phyloP scores from a whole-genome alignment of 345 rosid genomes.

The Bruguiera parviflora region DNA sequence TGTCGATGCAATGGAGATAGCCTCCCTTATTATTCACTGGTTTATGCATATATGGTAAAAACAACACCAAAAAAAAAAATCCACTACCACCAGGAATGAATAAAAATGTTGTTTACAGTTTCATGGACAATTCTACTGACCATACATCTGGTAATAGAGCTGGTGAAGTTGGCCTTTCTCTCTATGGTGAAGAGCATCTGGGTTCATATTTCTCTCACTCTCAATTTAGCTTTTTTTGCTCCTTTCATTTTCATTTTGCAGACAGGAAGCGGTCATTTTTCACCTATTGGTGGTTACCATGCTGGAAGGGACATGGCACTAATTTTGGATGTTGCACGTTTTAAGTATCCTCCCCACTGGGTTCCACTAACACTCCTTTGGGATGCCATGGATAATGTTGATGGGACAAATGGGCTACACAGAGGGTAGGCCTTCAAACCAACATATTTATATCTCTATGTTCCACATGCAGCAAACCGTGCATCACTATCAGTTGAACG shows the following conservation, averaged over 20 bases:
- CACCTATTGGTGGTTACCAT: conserved; percentile 95
- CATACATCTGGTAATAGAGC: background rate
- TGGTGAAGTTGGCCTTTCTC: conserved; percentile 4
- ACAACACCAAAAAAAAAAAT: no score
- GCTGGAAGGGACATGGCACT: conserved; percentile 87
- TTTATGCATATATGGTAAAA: no score
- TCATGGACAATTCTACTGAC: background rate
- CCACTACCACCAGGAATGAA: no score
- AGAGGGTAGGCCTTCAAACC: conserved; percentile 60
- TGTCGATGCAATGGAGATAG: no score
- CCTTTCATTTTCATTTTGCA: conserved; percentile 29
- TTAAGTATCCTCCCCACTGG: conserved; percentile 99
- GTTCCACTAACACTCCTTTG: conserved; percentile 89
- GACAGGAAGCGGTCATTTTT: conserved; percentile 95
- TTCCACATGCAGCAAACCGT: background rate
- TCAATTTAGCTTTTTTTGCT: background rate
- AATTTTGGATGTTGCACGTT: conserved; percentile 95
- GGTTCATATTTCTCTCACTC: background rate
- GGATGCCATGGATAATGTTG: conserved; percentile 82
- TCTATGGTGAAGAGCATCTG: conserved; percentile 6
- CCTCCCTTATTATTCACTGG: no score
- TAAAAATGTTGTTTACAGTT: no score
- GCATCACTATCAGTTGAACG: background rate
- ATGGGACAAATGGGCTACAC: conserved; percentile 58
- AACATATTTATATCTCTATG: background rate